Evolutionary conservation across 345 rosid genomes (phyloP).

Genomic region (Rubroshorea leprosula): DNA sequence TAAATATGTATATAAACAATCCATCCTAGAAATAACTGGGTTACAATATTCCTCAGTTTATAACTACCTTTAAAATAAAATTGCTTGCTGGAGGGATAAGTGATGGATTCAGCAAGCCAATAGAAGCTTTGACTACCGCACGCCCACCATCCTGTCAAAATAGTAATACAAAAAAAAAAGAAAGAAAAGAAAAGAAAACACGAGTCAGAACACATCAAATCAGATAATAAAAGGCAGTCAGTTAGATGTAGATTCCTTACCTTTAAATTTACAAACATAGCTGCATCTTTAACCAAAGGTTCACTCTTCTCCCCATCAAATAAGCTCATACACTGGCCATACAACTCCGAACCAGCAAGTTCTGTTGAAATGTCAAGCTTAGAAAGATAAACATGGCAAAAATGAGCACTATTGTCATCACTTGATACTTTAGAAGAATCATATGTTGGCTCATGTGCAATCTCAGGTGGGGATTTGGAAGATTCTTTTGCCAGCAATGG

Average conservation of each 20-base stretch:
- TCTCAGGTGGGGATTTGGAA: slow-evolving; percentile 27
- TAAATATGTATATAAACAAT: too few relatives aligned
- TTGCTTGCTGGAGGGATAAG: slow-evolving; percentile 49
- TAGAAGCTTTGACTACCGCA: slow-evolving; percentile 44
- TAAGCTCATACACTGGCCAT: slow-evolving; percentile 38
- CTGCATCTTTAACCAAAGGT: slow-evolving; percentile 34
- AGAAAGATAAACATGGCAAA: slow-evolving; percentile 56
- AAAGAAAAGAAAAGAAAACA: too few relatives aligned
- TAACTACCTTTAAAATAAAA: slow-evolving; percentile 63
- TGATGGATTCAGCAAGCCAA: slow-evolving; percentile 32
- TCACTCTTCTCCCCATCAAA: slow-evolving; percentile 30
- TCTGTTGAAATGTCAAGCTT: slow-evolving; percentile 79
- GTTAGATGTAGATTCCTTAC: slow-evolving; percentile 26
- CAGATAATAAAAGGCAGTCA: not conserved
- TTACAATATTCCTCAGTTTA: not conserved
- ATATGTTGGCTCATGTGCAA: slow-evolving; percentile 24
- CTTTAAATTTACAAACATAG: slow-evolving; percentile 57
- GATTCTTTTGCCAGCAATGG: slow-evolving; percentile 44
- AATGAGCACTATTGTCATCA: slow-evolving; percentile 21
- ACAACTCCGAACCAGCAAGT: slow-evolving; percentile 64
- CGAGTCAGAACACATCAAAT: slow-evolving; percentile 8
- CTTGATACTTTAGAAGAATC: slow-evolving; percentile 33
- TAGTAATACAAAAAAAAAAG: too few relatives aligned
- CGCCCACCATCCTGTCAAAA: slow-evolving; percentile 64
- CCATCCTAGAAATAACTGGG: too few relatives aligned